Evolutionary conservation across 441 rosid genomes (phyloP), one percentile per base, ranked within the genome.

Genomic region (Bruguiera hainesii): DNA sequence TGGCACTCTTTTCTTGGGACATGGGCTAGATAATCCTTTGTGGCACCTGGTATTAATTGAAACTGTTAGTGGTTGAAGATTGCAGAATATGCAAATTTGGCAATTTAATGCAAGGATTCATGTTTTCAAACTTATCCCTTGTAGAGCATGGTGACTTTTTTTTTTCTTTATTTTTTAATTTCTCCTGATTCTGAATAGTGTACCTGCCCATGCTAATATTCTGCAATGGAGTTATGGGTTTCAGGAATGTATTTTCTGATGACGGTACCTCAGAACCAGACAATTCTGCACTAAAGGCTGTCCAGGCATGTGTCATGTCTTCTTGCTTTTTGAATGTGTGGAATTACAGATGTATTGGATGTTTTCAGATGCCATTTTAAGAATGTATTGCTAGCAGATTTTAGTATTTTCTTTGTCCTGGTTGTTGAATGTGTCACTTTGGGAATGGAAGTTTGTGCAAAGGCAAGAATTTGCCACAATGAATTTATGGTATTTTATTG

Each of bases 221-320:
- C 23, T 74, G 60, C 35, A 64, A 50, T 58, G 60, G 62, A 30
- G 53, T 67, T 76, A 64, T 67, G 42, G 46, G 30, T 67, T 78
- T 80, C 84, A 96, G 99, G 89, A 96, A 96, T 76, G 69, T 92
- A 59, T 90, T 96, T 69, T 93, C 90, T 39, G 96, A 96, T 68
- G 96, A 88, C 80, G 99, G 97, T 58, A 68, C 80, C 48, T 77
- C 85, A 60, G 78, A 82, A 79, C 96, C 91, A 53, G 88, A 81
- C 56, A 78, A 64, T 71, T 64, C 84, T 57, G 91, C 90, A 26
- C 74, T 82, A 64, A 78, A 66, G 65, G 80, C 88, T 68, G 96
- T 86, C 46, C 88, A 92, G 92, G 99, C 75, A 86, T 83, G 86
- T 68, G 65, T 79, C 64, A 60, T 67, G 72, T 81, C 73, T 72